phyloP scores from a whole-genome alignment of 108 stramenopile species.

The Craspedostauros australis region DNA sequence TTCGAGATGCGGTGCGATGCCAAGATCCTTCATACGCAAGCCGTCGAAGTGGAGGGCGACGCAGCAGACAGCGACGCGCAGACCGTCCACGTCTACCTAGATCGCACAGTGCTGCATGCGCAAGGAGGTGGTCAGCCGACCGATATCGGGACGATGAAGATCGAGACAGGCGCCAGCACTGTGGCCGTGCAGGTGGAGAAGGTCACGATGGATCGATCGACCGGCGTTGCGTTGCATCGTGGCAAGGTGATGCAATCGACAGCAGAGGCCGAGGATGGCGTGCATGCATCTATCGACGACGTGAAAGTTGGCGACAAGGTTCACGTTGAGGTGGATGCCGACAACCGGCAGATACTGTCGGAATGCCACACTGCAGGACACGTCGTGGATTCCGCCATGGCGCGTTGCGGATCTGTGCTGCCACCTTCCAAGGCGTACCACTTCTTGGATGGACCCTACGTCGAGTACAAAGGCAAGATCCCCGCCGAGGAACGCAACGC shows the following conservation, averaged over 20 bases:
- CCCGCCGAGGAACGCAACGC: conserved; percentile 28
- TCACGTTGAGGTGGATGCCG: conserved; percentile 41
- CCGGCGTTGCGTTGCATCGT: conserved; percentile 53
- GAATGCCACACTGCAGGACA: conserved; percentile 88
- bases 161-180: not conserved
- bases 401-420: conserved; percentile 33
- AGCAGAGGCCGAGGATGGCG: not conserved
- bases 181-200: conserved; percentile 36
- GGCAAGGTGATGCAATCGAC: conserved; percentile 18
- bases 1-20: conserved; percentile 51
- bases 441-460: conserved; percentile 81
- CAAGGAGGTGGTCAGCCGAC: conserved; percentile 87
- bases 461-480: conserved; percentile 63
- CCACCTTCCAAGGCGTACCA: conserved; percentile 79
- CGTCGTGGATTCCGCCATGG: conserved; percentile 82
- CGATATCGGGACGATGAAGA: conserved; percentile 49
- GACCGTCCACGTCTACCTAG: conserved; percentile 34
- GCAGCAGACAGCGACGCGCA: not conserved
- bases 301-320: conserved; percentile 29
- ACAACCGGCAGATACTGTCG: conserved; percentile 45
- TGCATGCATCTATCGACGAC: conserved; percentile 5
- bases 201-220: conserved; percentile 49
- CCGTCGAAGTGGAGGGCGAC: conserved; percentile 1
- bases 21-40: conserved; percentile 3
- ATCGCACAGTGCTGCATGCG: conserved; percentile 73